Percentiles rank a stretch among this genome's conserved stretches.
Conservation (phyloP, 2,329 filamentous ascomycete species). For the Verticillium albo-atrum region DNA sequence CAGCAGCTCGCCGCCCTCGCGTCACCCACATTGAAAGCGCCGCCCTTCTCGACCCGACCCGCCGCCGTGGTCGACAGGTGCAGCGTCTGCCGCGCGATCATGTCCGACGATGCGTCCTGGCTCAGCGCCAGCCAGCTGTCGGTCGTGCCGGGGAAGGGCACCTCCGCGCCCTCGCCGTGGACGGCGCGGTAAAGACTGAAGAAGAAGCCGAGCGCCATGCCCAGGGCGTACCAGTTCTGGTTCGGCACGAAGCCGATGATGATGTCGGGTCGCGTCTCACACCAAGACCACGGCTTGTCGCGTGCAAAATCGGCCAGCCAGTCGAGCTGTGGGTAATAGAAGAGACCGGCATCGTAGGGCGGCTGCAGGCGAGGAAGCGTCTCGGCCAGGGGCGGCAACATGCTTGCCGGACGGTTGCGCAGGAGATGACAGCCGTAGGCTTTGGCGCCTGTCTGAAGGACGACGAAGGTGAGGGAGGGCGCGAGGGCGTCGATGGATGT, state of each 20-base stretch:
- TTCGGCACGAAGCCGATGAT: slow-evolving; percentile 36
- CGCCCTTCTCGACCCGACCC: slow-evolving; percentile 13
- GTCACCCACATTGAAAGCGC: slow-evolving; percentile 18
- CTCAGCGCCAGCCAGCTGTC: slow-evolving; percentile 31
- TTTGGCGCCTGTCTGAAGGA: slow-evolving; percentile 29
- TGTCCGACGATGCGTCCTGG: slow-evolving; percentile 33
- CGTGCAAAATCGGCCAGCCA: slow-evolving; percentile 27
- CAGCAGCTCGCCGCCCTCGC: slow-evolving; percentile 12
- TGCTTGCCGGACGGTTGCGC: slow-evolving; percentile 28
- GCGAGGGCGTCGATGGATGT: slow-evolving; percentile 26
- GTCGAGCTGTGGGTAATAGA: slow-evolving; percentile 34
- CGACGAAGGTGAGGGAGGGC: slow-evolving; percentile 28
- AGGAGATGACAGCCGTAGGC: slow-evolving; percentile 36
- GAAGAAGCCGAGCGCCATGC: slow-evolving; percentile 23
- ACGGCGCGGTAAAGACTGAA: slow-evolving; percentile 9
- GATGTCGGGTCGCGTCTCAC: slow-evolving; percentile 31
- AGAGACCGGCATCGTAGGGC: slow-evolving; percentile 27
- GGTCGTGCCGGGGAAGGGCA: slow-evolving; percentile 30
- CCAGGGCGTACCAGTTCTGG: slow-evolving; percentile 31
- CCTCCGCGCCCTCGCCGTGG: slow-evolving; percentile 30
- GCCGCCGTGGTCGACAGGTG: slow-evolving; percentile 10
- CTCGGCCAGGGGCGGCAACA: slow-evolving; percentile 28
- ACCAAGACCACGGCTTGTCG: slow-evolving; percentile 33
- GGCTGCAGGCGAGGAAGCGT: slow-evolving; percentile 24
- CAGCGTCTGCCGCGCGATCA: slow-evolving; percentile 23